Conservation (phyloP, 306 rosid genomes). For the Dicorynia guianensis region DNA sequence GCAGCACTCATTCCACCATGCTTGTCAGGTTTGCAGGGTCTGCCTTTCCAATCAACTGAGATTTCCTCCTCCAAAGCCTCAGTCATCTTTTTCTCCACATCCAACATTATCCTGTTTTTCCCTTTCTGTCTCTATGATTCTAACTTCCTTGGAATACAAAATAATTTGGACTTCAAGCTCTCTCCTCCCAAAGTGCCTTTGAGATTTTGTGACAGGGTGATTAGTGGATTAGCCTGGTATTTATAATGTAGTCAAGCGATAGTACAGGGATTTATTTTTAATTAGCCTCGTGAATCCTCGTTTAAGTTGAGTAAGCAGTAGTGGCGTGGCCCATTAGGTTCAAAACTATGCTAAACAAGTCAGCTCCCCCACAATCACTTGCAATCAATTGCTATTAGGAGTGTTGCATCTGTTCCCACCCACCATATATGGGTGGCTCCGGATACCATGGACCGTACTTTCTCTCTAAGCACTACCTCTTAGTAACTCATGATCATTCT, state of each 20-base stretch:
- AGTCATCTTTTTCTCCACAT: conserved; percentile 23
- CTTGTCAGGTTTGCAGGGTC: conserved; percentile 50
- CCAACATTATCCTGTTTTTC: conserved; percentile 1
- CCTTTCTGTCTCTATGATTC: not conserved
- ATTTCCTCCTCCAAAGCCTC: conserved; percentile 33
- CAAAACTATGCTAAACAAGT: conserved; percentile 19
- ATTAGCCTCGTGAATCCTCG: not conserved
- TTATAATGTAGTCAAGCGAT: conserved; percentile 19
- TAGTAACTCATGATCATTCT: conserved; percentile 16
- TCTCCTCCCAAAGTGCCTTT: not conserved
- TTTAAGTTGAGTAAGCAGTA: conserved; percentile 21
- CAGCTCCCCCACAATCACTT: conserved; percentile 18
- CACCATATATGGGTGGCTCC: conserved; percentile 31
- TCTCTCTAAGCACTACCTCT: conserved; percentile 4
- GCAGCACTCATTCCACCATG: conserved; percentile 78
- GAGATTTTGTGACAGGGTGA: conserved; percentile 33
- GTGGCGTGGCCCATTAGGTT: conserved; percentile 29
- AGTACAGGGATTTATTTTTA: not conserved
- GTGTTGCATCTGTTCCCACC: not conserved
- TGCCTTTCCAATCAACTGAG: conserved; percentile 70
- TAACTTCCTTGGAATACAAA: not conserved
- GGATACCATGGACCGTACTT: not conserved
- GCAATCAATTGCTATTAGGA: not conserved
- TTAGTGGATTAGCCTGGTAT: conserved; percentile 26
- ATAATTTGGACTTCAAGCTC: not conserved